Base-by-base conservation (phyloP, 2,329 filamentous ascomycete genomes). In the Sarocladium brachiariae region DNA sequence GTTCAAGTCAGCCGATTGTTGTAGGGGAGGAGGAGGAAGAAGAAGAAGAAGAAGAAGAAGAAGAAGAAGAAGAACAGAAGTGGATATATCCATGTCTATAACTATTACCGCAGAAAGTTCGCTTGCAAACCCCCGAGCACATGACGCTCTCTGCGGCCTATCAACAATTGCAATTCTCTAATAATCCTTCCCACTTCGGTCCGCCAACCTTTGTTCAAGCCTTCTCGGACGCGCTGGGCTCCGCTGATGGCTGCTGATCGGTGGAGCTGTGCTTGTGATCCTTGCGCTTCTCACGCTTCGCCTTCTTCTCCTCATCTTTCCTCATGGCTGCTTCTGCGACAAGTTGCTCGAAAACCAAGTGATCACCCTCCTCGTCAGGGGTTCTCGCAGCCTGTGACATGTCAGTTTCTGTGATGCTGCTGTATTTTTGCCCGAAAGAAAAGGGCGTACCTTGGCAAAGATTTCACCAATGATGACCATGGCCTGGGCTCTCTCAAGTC, bases 331-430 rank as follows among this genome's bases (percentile, higher is more conserved):
- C 92, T 66, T 99, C 93, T 48, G 93, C 91, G 68, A 99, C 95
- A 51, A 99, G 83, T 69, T 97, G 90, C 68, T 99, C 93, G 59
- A 99, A 99, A 14, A 92, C 91, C 81, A 99, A 95, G 70, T 95
- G 97, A 62, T 97, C 93, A 56, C 93, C 92, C 70, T 99, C 93
- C 73, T 99, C 93, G 57, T 99, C 93, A 37, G 92, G 86, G 50
- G 92, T 86, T 55, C 93, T 84, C 66, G 87, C 80, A 35, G 92
- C 89, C 91, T 96, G 58, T 45, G 43, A 2, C 24, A 9, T 14
- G 49, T 56, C 30, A 21, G 16, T 8, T 50, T 55, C 34, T 7
- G 24, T 51, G 16, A 23, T 37, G 47, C 21, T 38, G 9, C n/a
- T 19, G 41, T 9, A 41, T 18, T 38, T 50, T 34, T 16, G 19